Evolutionary conservation across 768 basidiomycete genomes (phyloP), one percentile per base, ranked within the genome.

Genomic region (Xanthoconium purpureum): DNA sequence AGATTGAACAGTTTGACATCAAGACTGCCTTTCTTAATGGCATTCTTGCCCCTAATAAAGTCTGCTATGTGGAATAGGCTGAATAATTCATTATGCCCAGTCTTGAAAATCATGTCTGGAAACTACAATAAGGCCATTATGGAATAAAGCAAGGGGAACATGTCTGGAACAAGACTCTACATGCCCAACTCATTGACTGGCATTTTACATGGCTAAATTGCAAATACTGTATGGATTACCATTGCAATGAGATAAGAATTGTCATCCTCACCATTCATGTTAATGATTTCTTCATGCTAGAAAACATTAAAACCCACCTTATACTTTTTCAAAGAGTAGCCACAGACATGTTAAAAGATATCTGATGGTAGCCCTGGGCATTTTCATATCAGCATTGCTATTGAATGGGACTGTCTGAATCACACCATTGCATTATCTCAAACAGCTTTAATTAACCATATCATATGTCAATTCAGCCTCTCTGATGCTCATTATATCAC

Each of bases 201-300:
- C 71, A 70, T 0, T 79, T 79, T 50, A 67, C 50, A 0, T 48
- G 61, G 0, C 64, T 74, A 0, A 35, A 57, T 1, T 66, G 66
- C 14, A 72, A 79, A 39, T 62, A 63, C 0, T 77, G 73, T 64
- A 66, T 0, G n/a, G n/a, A n/a, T n/a, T n/a, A n/a, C n/a, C n/a
- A n/a, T n/a, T n/a, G n/a, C n/a, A n/a, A n/a, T n/a, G n/a, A n/a
- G n/a, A n/a, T n/a, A n/a, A n/a, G n/a, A n/a, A 70, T 49, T 0
- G 56, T 74, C 9, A 61, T 79, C 14, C 48, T 72, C 0, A 64
- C 61, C 0, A 65, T 76, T 2, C 71, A 76, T 47, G n/a, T n/a
- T n/a, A n/a, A n/a, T n/a, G n/a, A n/a, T n/a, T n/a, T n/a, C n/a
- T n/a, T n/a, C n/a, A n/a, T n/a, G n/a, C n/a, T n/a, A n/a, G n/a